phyloP scores from a whole-genome alignment of 306 rosid species.

The Parietaria judaica region DNA sequence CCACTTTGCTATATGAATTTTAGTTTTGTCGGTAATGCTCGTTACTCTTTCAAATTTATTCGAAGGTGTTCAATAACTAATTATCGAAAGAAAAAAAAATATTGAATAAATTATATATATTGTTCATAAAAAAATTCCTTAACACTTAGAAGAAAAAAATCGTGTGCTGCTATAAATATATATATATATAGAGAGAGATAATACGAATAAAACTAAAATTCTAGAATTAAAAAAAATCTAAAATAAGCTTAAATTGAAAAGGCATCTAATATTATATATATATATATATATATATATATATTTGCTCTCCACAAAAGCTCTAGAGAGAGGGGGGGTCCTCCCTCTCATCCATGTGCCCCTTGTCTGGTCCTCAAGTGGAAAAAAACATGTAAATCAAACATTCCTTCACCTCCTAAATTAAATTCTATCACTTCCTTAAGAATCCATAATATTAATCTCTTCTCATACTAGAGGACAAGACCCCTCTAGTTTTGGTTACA shows the following conservation, averaged over 20 bases:
- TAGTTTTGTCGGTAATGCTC: too few species aligned
- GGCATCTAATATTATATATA: constrained; percentile 19
- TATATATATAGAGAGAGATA: background rate
- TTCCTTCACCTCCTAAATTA: constrained; percentile 6
- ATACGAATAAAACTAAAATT: too few species aligned
- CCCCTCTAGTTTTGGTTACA: constrained; percentile 17
- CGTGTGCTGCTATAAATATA: too few species aligned
- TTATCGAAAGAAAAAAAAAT: too few species aligned
- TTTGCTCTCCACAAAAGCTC: background rate
- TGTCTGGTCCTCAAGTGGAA: constrained; percentile 16
- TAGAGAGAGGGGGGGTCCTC: background rate
- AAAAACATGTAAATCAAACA: constrained; percentile 46
- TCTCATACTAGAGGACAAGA: constrained; percentile 35
- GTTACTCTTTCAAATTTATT: too few species aligned
- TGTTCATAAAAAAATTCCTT: too few species aligned
- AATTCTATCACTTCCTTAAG: constrained; percentile 14
- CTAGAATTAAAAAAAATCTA: too few species aligned
- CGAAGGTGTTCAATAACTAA: too few species aligned
- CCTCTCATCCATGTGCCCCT: constrained; percentile 10
- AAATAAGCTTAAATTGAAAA: constrained; percentile 13
- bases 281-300: background rate
- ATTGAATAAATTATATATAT: too few species aligned
- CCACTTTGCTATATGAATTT: too few species aligned
- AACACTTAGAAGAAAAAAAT: too few species aligned
- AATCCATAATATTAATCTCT: constrained; percentile 10